Conservation (phyloP, 2,329 filamentous ascomycete species). For the Neofusicoccum laricinum region DNA sequence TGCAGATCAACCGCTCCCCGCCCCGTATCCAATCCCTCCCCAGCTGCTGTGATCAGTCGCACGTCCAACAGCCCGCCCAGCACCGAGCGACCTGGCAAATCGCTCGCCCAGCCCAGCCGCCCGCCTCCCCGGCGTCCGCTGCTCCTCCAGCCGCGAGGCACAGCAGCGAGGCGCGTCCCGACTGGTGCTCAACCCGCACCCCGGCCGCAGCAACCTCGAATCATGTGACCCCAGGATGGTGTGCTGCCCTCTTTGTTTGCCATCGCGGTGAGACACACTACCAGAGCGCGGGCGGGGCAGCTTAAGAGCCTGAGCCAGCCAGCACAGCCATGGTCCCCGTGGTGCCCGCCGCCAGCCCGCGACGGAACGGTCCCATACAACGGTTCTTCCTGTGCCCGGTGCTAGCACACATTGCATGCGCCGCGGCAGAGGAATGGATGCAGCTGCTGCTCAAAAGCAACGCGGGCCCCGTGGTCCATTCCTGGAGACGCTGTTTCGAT, state of each 20-base stretch:
- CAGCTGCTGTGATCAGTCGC: slow-evolving; percentile 6
- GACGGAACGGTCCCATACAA: slow-evolving; percentile 3
- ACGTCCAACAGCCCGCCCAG: not conserved
- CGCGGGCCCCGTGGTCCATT: not conserved
- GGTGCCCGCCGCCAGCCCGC: not conserved
- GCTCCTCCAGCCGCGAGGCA: not conserved
- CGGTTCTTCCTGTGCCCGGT: not conserved
- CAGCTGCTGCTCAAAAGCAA: not conserved
- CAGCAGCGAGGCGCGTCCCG: not conserved
- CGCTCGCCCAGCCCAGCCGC: not conserved
- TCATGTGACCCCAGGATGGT: slow-evolving; percentile 3
- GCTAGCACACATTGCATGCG: not conserved
- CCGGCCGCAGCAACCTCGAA: slow-evolving; percentile 1
- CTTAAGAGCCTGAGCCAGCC: not conserved
- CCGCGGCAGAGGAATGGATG: not conserved
- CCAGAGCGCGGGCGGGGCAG: not conserved
- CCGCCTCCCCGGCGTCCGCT: not conserved
- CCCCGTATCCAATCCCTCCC: not conserved
- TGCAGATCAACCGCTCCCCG: slow-evolving; percentile 9
- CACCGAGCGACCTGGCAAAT: not conserved
- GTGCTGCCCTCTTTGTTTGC: not conserved
- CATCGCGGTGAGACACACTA: not conserved
- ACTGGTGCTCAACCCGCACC: not conserved
- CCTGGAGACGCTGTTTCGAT: not conserved
- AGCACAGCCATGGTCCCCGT: not conserved